Conservation (phyloP, 2,329 filamentous ascomycete species). For the Cladosporium halotolerans region DNA sequence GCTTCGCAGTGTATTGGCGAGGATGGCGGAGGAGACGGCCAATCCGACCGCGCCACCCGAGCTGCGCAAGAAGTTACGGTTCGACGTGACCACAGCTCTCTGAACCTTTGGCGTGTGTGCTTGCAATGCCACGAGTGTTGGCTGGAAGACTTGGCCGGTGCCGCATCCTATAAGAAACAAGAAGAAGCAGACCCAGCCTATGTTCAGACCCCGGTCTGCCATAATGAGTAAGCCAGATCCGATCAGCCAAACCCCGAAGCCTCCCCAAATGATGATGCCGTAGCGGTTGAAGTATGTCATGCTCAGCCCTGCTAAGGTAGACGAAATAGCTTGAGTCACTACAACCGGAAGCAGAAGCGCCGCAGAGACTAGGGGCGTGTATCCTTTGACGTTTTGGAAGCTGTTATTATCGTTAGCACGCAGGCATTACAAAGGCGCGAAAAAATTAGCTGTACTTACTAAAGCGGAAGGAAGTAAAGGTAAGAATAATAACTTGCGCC, state of each 20-base stretch:
- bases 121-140: slow-evolving; percentile 62
- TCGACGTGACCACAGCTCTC: slow-evolving; percentile 57
- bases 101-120: slow-evolving; percentile 52
- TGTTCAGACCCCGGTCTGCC: slow-evolving; percentile 27
- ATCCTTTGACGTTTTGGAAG: slow-evolving; percentile 69
- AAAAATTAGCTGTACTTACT: slow-evolving; percentile 32
- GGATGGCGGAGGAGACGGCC: slow-evolving; percentile 66
- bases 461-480: slow-evolving; percentile 76
- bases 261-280: slow-evolving; percentile 43
- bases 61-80: slow-evolving; percentile 68
- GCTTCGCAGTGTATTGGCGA: slow-evolving; percentile 29
- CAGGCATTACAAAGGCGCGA: not conserved
- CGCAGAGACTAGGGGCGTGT: slow-evolving; percentile 59
- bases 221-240: slow-evolving; percentile 35
- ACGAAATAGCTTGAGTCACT: slow-evolving; percentile 26
- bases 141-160: slow-evolving; percentile 62
- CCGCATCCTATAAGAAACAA: slow-evolving; percentile 57
- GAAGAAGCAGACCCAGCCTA: slow-evolving; percentile 46
- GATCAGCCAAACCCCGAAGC: slow-evolving; percentile 33
- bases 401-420: not conserved
- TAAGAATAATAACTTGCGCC: slow-evolving; percentile 60
- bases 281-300: slow-evolving; percentile 44
- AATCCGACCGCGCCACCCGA: slow-evolving; percentile 57
- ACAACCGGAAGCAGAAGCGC: slow-evolving; percentile 45
- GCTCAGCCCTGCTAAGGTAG: slow-evolving; percentile 35